Evolutionary conservation across 1,139 yeast genomes (phyloP), one percentile per base, ranked within the genome.

Genomic region (Debaryomyces subglobosus): DNA sequence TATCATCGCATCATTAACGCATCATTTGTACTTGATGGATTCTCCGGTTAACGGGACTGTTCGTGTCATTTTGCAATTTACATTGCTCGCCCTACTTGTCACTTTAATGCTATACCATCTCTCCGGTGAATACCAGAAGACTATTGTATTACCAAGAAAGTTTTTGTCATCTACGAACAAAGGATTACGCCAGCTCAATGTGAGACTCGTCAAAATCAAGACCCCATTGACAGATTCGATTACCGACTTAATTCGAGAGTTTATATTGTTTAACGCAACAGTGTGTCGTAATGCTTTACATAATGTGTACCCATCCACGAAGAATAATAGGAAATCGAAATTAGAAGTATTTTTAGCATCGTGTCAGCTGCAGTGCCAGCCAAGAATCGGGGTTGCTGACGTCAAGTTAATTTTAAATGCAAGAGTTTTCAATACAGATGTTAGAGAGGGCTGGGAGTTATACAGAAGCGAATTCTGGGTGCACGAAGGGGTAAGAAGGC

Each of bases 381-480:
- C 81, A 1, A 58, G 78, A 47, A 62, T 71, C 15, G 80, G 81
- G 0, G 69, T 76, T 13, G 70, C 73, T 30, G 80, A 76, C 52
- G 83, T 87, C 13, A 91, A 91, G 63, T 66, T 94, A 12, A 87
- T 89, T 2, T 72, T 94, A 49, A 86, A 87, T 51, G 88, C 97
- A 1, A 74, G 97, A 47, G 85, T 85, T 1, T 94, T 92, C 65
- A 82, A 83, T 52, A 84, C 94, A 0, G 95, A 89, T 49, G 82
- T 89, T 3, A 77, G 97, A 55, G 97, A 92, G 63, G 95, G 92
- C 10, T 94, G 99, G 99, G 99, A 94, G 60, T 68, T 90, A 42
- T 94, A 92, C 61, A 72, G 99, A 50, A 89, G 89, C 59, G 97
- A 92, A 63, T 94, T 91, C 62, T 94, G 98, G 97, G 82, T 84